Base-by-base conservation (phyloP, 805 yeast genomes). In the Kuraishia capsulata region DNA sequence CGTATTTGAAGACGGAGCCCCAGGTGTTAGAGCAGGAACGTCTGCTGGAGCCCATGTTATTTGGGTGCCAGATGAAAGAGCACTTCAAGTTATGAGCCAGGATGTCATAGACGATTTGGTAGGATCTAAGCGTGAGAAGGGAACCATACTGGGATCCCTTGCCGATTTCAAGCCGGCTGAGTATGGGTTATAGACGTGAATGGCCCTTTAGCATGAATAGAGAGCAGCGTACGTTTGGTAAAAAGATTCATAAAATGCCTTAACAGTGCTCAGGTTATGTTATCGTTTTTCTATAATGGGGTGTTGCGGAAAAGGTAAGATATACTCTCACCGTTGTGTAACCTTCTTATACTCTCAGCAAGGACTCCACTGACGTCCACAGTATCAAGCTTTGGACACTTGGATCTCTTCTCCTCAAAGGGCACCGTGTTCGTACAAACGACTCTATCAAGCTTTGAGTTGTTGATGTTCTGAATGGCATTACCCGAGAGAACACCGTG, bases 1-100 rank as follows among this genome's bases (percentile, higher is more conserved):
- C 24, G 82, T 92, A 2, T 92, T 92, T 58, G 98, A 92, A 64
- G 99, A 92, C 60, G 97, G 96, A 3, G 66, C 88, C 33, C 89
- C 96, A 1, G 99, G 99, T 3, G 90, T 90, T 18, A 53, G 65
- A 14, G 81, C 96, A 3, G 98, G 95, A 11, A 72, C 71, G 40
- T 78, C 83, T 14, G 87, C 96, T 26, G 89, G 88, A 9, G 83
- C 86, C 11, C 70, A 69, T 39, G 96, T 90, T n/a, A 71, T 90
- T 35, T 92, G 97, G 98, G 82, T 89, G 11, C 97, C 98, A 8
- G 90, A 90, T 57, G 69, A 70, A 20, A 75, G 83, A 41, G 95
- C 95, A 0, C 51, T 73, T 25, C 62, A 66, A 16, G 71, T 73
- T 5, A 58, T 84, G 45, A 53, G 60, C 13, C 74, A 77, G 6